These are phyloP conservation scores for Suillus sp. DNA, from an alignment of 768 basidiomycete genomes.

Conservation along the genomic window DNA sequence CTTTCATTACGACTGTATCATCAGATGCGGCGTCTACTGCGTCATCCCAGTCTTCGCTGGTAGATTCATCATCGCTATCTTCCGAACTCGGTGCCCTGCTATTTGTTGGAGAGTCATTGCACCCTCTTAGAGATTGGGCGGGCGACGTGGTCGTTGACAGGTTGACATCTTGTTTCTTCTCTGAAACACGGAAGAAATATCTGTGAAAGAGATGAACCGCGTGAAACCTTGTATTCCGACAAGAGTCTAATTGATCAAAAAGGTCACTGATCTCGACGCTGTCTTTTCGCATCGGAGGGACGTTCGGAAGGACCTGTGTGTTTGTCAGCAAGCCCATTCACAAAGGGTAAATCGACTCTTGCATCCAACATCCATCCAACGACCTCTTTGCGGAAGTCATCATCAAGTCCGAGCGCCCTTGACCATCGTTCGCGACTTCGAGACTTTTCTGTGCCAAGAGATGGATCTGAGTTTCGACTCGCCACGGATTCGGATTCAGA, in stretches of 20 bases:
- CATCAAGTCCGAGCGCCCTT: conserved; percentile 33
- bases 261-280: conserved; percentile 27
- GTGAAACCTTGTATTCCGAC: conserved; percentile 64
- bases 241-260: conserved; percentile 54
- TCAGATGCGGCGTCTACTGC: conserved; percentile 3
- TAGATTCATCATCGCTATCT: conserved; percentile 13
- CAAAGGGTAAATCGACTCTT: not conserved
- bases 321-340: not conserved
- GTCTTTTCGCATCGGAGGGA: not conserved
- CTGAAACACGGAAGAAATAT: conserved; percentile 48
- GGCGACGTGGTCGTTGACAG: not conserved
- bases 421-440: conserved; percentile 19
- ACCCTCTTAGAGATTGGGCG: not conserved
- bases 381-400: conserved; percentile 36
- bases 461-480: conserved; percentile 5
- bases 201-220: conserved; percentile 61
- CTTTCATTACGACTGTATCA: not conserved
- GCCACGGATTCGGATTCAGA: conserved; percentile 25
- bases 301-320: not conserved
- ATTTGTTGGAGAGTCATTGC: not conserved
- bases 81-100: conserved; percentile 1
- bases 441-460: not conserved
- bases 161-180: not conserved
- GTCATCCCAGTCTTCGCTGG: conserved; percentile 11
- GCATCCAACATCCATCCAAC: conserved; percentile 53